Percentiles rank a stretch among this genome's conserved stretches.
Evolutionary conservation across 1,139 yeast genomes (phyloP).

Genomic region (Geotrichum fermentans): DNA sequence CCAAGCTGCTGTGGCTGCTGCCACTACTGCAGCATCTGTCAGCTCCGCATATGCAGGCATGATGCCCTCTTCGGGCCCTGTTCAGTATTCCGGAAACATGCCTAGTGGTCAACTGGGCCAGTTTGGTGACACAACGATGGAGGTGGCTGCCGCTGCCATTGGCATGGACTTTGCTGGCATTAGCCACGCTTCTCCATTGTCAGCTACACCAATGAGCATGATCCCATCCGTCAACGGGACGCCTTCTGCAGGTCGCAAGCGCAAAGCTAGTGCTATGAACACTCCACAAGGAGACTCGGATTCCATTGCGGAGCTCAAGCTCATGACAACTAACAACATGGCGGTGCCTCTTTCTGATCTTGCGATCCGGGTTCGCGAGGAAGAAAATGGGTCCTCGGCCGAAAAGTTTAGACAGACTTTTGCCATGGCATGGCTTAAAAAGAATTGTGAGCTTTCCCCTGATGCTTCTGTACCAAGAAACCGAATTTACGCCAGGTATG

Average conservation of each 20-base stretch:
- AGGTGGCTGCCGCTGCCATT: conserved; percentile 6
- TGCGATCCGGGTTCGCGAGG: conserved; percentile 46
- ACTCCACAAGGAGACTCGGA: conserved; percentile 33
- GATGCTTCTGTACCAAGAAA: conserved; percentile 80
- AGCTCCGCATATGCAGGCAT: neutral
- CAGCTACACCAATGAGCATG: conserved; percentile 20
- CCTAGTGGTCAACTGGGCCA: neutral
- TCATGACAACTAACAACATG: conserved; percentile 45
- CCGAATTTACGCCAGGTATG: conserved; percentile 75
- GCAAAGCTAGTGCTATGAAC: conserved; percentile 19
- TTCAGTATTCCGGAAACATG: neutral
- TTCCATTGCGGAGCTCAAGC: conserved; percentile 47
- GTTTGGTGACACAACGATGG: conserved; percentile 11
- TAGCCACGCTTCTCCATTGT: neutral
- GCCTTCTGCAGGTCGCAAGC: conserved; percentile 17
- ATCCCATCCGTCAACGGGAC: conserved; percentile 15
- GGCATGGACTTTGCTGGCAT: conserved; percentile 13
- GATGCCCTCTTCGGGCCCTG: neutral
- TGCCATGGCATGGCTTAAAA: conserved; percentile 76
- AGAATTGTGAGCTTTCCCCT: conserved; percentile 58
- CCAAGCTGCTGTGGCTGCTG: neutral
- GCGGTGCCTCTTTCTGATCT: conserved; percentile 48
- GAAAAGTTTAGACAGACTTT: conserved; percentile 72
- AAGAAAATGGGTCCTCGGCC: conserved; percentile 43
- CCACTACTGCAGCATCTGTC: neutral